These are phyloP conservation scores for Dendrobium catenatum DNA, from an alignment of 106 monocot species.

Conservation along the genomic window DNA sequence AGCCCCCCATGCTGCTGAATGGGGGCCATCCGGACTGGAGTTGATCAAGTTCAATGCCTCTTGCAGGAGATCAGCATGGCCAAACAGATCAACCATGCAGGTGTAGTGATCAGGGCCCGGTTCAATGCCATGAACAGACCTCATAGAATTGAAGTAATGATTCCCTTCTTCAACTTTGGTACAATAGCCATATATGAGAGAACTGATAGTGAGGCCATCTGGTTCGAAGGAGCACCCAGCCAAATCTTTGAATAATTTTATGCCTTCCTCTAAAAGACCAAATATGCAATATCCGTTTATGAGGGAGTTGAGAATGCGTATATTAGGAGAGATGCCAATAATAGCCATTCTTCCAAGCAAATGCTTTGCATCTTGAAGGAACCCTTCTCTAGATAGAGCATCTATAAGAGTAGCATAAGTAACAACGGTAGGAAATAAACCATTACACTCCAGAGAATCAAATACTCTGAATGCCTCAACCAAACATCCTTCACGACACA, in stretches of 20 bases:
- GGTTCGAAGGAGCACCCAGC: slow-evolving; percentile 10
- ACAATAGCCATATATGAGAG: too few species aligned
- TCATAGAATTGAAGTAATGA: too few species aligned
- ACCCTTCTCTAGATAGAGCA: slow-evolving; percentile 72
- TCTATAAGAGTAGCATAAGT: slow-evolving; percentile 71
- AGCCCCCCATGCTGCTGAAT: too few species aligned
- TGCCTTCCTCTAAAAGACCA: slow-evolving; percentile 52
- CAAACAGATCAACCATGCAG: too few species aligned
- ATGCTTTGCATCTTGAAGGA: slow-evolving; percentile 56
- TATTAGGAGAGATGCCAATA: slow-evolving; percentile 58
- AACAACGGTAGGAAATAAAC: slow-evolving; percentile 40
- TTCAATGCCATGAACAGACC: too few species aligned
- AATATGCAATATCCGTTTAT: slow-evolving; percentile 72
- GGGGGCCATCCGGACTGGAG: too few species aligned
- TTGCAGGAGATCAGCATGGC: too few species aligned
- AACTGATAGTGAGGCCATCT: too few species aligned
- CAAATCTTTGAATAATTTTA: slow-evolving; percentile 38
- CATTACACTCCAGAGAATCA: slow-evolving; percentile 50
- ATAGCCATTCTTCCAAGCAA: slow-evolving; percentile 55
- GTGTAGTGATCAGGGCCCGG: too few species aligned
- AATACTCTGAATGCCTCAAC: slow-evolving; percentile 81
- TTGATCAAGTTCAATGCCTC: too few species aligned
- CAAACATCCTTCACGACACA: slow-evolving; percentile 75
- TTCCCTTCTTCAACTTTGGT: too few species aligned
- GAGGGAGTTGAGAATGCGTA: slow-evolving; percentile 49